phyloP scores from a whole-genome alignment of 352 stramenopile species.

The Blastocystis sp. region DNA sequence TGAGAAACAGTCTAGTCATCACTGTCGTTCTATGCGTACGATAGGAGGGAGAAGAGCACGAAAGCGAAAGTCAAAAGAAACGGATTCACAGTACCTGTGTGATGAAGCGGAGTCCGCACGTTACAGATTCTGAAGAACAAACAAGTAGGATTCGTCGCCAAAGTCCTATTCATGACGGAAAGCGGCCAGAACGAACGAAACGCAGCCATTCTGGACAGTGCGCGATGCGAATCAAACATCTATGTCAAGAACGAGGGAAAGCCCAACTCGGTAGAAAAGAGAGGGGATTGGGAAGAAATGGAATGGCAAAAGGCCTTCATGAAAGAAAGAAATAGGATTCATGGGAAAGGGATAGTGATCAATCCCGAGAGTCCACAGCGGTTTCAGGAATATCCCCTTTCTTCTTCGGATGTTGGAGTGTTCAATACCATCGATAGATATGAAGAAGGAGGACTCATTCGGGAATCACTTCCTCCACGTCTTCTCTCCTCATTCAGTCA shows the following conservation, averaged over 20 bases:
- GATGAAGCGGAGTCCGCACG: neutral
- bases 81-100: slow-evolving; percentile 32
- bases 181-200: neutral
- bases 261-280: neutral
- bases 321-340: neutral
- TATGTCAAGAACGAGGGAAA: neutral
- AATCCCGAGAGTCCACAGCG: too few species aligned
- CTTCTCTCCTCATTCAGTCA: too few species aligned
- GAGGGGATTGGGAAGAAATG: neutral
- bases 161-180: neutral
- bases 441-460: too few species aligned
- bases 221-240: neutral
- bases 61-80: slow-evolving; percentile 42
- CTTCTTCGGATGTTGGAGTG: too few species aligned
- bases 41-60: neutral
- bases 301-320: neutral
- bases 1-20: neutral
- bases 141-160: neutral
- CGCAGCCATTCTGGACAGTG: slow-evolving; percentile 54
- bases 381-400: too few species aligned
- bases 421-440: too few species aligned
- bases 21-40: neutral
- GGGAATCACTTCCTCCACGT: too few species aligned
- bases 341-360: neutral
- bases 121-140: slow-evolving; percentile 15